Base-by-base conservation (phyloP, 75 land plant genomes). In the Pinus taeda region DNA sequence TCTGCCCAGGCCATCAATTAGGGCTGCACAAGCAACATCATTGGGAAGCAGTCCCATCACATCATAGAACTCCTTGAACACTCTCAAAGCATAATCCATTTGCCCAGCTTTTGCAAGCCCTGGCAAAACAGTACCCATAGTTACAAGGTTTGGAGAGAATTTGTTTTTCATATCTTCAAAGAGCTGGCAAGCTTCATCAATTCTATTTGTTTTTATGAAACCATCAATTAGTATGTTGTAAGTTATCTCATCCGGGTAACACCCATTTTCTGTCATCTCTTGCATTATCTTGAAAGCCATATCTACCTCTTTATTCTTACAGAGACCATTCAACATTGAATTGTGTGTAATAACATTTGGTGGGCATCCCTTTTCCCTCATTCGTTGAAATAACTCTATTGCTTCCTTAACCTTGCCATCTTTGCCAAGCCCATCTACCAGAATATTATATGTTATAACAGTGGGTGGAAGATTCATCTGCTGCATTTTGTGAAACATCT, bases 191-290 rank as follows among this genome's bases (percentile, higher is more conserved):
- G 98, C 96, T 53, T 90, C 83, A 39, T 69, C 33, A 36, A 85
- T 74, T 66, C 86, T 86, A 36, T 87, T 82, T 20, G 82, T 83
- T 79, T 93, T 83, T 53, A 83, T 77, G 61, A 91, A 71, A 75
- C 96, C 88, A 82, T 91, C 83, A 37, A 95, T 90, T 57, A 93
- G 59, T 24, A 86, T 85, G 80, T 91, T 95, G 78, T 87, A 95
- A 45, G 92, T 91, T 37, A 86, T 66, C 26, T 91, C 77, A 80
- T 95, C 98, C 55, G 96, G 98, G 4, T 22, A 59, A 73, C 81
- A 88, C 63, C 88, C 82, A 80, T 62, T 79, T 72, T 79, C 72
- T 15, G 74, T 72, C 95, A 93, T 93, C 8, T 76, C 75, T 66
- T 70, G 71, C 29, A 91, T 79, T 77, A 88, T 77, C 33, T 81